Base-by-base conservation (phyloP, 768 basidiomycete species). In the Leucosporidium creatinivorum region DNA sequence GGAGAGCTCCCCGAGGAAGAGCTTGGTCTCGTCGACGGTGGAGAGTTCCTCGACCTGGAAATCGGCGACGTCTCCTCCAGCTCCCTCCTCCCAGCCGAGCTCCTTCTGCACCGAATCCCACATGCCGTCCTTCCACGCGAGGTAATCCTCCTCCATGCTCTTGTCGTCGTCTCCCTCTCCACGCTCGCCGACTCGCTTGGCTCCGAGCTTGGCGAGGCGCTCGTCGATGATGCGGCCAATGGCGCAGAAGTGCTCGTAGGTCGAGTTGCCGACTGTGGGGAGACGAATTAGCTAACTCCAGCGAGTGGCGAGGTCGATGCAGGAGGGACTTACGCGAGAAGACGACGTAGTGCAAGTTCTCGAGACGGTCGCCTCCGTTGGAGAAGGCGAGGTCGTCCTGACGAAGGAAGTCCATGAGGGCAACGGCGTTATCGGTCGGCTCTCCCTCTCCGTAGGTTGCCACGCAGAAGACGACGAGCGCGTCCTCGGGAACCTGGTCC, bases 151-250 rank as follows among this genome's bases (percentile, higher is more conserved):
- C 78, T 99, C 94, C 93, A 99, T 97, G 77, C 89, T 92, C 82
- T 96, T 96, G 80, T 99, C 96, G 76, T 99, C 94, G 76, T 99
- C 96, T 70, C 94, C 94, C 79, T 98, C 93, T 15, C 94, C 94
- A 49, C 88, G 83, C 77, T 88, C 87, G 52, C 93, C 93, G 47
- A 98, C 89, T 61, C 91, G 86, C 62, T 81, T 77, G 26, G 85
- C 96, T 33, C 93, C 94, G 82, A 92, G 86, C 76, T 86, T 85
- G 7, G 84, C 78, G 66, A 99, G 80, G 33, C 84, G 79, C 3
- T 82, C 75, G 74, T 99, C 94, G 63, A 93, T 83, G 68, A 86
- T 85, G 52, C 87, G 84, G 23, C 87, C 86, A 73, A 98, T 91
- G 67, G 87, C 83, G 76, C 97, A 97, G 81, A 94, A 98, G 78